These are phyloP conservation scores for Medicago ruthenica DNA, from an alignment of 306 rosid species.

Conservation along the genomic window DNA sequence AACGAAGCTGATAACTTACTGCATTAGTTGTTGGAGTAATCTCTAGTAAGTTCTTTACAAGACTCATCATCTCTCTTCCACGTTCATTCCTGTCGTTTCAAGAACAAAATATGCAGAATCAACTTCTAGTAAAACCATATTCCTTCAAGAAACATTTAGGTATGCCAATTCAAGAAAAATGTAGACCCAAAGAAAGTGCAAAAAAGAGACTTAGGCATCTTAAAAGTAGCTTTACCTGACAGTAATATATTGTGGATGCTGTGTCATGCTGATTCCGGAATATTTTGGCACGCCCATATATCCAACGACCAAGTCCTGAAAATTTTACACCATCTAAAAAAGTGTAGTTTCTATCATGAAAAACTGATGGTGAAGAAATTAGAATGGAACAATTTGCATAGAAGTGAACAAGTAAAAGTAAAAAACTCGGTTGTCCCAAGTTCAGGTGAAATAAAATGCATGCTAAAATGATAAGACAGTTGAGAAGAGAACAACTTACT, in stretches of 20 bases:
- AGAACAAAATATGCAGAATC: conserved; percentile 26
- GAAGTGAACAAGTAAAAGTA: background rate
- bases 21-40: conserved; percentile 67
- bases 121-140: conserved; percentile 24
- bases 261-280: conserved; percentile 89
- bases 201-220: conserved; percentile 4
- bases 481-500: conserved; percentile 56
- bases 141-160: background rate
- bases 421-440: background rate
- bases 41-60: conserved; percentile 75
- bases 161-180: background rate
- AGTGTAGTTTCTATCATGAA: conserved; percentile 16
- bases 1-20: conserved; percentile 54
- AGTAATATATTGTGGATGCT: conserved; percentile 96
- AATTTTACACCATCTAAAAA: background rate
- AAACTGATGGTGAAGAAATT: conserved; percentile 15
- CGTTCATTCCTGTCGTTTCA: conserved; percentile 79
- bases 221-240: conserved; percentile 65
- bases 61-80: conserved; percentile 86
- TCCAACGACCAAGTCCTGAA: conserved; percentile 93
- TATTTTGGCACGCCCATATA: conserved; percentile 98
- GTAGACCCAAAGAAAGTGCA: background rate
- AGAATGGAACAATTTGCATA: conserved; percentile 13
- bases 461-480: conserved; percentile 27
- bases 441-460: background rate